Evolutionary conservation across 179 eudicot species (phyloP), one percentile per base, ranked within the genome.

Genomic region (Amaranthus tricolor): DNA sequence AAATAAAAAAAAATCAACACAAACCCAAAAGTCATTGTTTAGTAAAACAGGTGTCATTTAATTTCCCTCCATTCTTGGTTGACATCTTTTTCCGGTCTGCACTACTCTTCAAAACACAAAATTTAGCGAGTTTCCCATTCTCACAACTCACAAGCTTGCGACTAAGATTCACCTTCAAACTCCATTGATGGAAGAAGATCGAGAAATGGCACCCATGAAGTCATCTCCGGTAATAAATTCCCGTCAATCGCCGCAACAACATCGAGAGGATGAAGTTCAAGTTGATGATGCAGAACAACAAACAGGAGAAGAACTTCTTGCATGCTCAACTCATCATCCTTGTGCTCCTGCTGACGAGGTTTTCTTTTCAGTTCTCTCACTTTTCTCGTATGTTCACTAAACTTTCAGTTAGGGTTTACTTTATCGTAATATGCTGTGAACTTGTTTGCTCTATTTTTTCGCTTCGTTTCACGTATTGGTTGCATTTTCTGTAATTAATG

Each of bases 301-400:
- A 43, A 51, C 49, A 71, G 82, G 74, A 56, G 73, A 76, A 60
- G 69, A 47, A 21, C 59, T 71, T 67, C 78, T 50, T 60, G 56
- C 8, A 72, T 82, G 74, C 43, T 82, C 86, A n/a, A 53, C 85
- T 4, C 88, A 85, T 74, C 86, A 93, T 78, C 96, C 98, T 64
- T 70, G 84, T 63, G 94, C 98, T 73, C 98, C 98, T 40, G 60
- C 89, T 51, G 82, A 89, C 71, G 98, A 91, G 94, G 98, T 93
- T 57, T 4, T n/a, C 9, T 19, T 17, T 16, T 0, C 24, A 1
- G 6, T 71, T 11, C 24, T n/a, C 7, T 4, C 19, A 20, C 10
- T 43, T 70, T 16, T 65, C 57, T 59, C 44, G 58, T 12, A 50
- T 45, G 17, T 56, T 51, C 24, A 6, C 8, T 21, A 54, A 14